Evolutionary conservation across 805 yeast species (phyloP).

Genomic region (Kurtzmaniella fragi): DNA sequence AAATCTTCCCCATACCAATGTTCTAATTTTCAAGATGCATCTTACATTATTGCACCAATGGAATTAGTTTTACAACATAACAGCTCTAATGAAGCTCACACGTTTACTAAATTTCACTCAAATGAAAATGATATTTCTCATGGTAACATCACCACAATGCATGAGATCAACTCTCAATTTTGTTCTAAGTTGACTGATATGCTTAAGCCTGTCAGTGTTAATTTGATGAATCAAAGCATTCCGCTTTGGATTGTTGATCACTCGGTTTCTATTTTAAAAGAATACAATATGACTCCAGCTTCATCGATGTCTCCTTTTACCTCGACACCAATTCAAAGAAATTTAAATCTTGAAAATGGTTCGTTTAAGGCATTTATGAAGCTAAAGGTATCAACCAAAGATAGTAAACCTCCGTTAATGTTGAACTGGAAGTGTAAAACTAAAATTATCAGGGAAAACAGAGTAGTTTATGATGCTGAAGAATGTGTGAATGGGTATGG

Average conservation of each 20-base stretch:
- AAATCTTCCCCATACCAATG: not conserved
- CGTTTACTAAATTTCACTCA: not conserved
- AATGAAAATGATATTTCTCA: not conserved
- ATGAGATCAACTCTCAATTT: not conserved
- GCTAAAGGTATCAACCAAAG: constrained; percentile 11
- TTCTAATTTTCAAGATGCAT: not conserved
- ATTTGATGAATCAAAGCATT: constrained; percentile 4
- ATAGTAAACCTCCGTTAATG: constrained; percentile 8
- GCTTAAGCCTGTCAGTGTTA: not conserved
- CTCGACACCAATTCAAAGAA: constrained; percentile 2
- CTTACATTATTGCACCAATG: constrained; percentile 1
- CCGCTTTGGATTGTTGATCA: constrained; percentile 16
- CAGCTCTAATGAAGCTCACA: not conserved
- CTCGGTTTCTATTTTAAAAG: not conserved
- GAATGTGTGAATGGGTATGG: constrained; percentile 31
- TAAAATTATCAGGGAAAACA: constrained; percentile 17
- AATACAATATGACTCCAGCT: constrained; percentile 9
- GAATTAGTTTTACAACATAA: not conserved
- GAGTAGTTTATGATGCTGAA: constrained; percentile 15
- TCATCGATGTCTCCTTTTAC: constrained; percentile 14
- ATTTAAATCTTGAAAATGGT: constrained; percentile 14
- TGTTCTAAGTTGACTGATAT: not conserved
- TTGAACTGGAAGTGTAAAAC: constrained; percentile 25
- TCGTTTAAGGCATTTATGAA: constrained; percentile 20
- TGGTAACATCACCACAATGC: not conserved